Conservation (phyloP, 2,329 filamentous ascomycete genomes). For the Exophiala spinifera region DNA sequence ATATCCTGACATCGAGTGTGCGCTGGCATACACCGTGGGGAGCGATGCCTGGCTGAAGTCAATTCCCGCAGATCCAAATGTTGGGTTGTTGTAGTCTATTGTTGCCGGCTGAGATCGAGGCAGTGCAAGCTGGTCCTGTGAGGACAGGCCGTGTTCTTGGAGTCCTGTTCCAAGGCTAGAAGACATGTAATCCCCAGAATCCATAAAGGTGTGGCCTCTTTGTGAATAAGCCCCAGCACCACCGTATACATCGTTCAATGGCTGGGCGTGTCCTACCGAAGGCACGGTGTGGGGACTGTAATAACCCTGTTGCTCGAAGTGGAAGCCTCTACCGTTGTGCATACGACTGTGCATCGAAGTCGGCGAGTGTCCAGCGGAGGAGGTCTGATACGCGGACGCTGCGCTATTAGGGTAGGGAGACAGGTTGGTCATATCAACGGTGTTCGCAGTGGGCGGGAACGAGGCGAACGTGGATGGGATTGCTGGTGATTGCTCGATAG, state of each 20-base stretch:
- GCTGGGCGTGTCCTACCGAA: constrained; percentile 2
- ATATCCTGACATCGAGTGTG: constrained; percentile 10
- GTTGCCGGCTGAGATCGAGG: constrained; percentile 15
- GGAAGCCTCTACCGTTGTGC: constrained; percentile 10
- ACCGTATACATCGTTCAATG: constrained; percentile 4
- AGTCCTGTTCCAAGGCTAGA: background rate
- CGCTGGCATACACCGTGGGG: constrained; percentile 11
- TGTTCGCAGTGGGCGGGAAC: constrained; percentile 7
- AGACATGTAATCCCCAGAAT: constrained; percentile 4
- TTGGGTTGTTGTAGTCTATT: constrained; percentile 3
- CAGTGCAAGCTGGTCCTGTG: constrained; percentile 11
- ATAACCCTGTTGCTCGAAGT: constrained; percentile 9
- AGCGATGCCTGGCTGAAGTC: constrained; percentile 14
- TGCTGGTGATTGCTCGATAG: constrained; percentile 54
- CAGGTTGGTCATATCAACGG: constrained; percentile 32
- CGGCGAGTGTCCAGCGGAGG: constrained; percentile 29
- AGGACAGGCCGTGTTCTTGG: constrained; percentile 16
- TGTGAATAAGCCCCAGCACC: constrained; percentile 3
- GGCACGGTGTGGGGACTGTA: constrained; percentile 19
- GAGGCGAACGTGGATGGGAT: constrained; percentile 38
- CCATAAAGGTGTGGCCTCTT: constrained; percentile 9
- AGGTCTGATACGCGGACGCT: constrained; percentile 31
- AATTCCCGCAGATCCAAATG: constrained; percentile 5
- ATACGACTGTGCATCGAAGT: constrained; percentile 14
- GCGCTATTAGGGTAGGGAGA: constrained; percentile 26